Evolutionary conservation across 148 eudicot genomes (phyloP).

Genomic region (Camellia granthamiana): DNA sequence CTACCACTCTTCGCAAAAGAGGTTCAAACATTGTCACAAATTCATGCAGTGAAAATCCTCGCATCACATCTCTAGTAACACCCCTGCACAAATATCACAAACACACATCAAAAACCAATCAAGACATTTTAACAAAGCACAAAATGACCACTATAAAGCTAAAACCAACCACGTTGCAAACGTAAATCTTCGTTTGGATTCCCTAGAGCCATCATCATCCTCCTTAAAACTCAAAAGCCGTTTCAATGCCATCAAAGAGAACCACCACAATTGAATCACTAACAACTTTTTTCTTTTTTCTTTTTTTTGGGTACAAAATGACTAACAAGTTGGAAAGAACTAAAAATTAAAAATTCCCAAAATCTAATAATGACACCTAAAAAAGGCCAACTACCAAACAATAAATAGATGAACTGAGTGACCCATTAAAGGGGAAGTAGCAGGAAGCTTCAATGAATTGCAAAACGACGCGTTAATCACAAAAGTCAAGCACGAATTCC

Average conservation of each 20-base stretch:
- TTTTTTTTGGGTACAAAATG: neutral
- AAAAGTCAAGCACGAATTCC: slow-evolving; percentile 6
- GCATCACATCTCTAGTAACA: slow-evolving; percentile 32
- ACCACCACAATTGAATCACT: neutral
- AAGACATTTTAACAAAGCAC: neutral
- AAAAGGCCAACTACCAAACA: neutral
- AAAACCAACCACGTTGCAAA: slow-evolving; percentile 40
- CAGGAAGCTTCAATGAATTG: slow-evolving; percentile 31
- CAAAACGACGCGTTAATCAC: neutral
- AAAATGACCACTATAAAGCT: neutral
- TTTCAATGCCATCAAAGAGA: slow-evolving; percentile 49
- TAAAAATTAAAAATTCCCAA: neutral
- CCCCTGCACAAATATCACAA: slow-evolving; percentile 24
- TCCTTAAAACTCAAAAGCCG: slow-evolving; percentile 37
- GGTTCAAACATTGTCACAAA: slow-evolving; percentile 42
- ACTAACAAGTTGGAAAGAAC: slow-evolving; percentile 3
- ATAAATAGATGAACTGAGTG: neutral
- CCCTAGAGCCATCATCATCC: slow-evolving; percentile 32
- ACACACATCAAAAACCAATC: neutral
- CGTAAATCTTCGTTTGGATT: slow-evolving; percentile 28
- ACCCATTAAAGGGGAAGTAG: slow-evolving; percentile 25
- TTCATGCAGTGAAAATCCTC: slow-evolving; percentile 33
- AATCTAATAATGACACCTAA: neutral
- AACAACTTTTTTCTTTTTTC: neutral
- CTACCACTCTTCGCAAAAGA: slow-evolving; percentile 48